Evolutionary conservation across 1,139 yeast genomes (phyloP).

Genomic region (Candida glucosophila): DNA sequence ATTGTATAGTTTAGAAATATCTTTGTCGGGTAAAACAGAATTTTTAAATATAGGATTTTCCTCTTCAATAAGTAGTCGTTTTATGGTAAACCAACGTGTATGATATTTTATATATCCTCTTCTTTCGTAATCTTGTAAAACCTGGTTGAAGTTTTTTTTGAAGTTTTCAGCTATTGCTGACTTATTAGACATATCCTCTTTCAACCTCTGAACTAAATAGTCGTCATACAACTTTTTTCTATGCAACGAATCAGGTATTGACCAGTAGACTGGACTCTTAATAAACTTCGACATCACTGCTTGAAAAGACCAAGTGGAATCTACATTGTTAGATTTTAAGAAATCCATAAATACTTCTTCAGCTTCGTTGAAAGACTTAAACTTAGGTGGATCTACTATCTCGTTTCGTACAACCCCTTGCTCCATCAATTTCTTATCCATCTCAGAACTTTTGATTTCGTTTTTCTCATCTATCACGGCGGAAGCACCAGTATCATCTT

Average conservation of each 20-base stretch:
- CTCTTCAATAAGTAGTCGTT: conserved; percentile 37
- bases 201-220: conserved; percentile 46
- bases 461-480: conserved; percentile 60
- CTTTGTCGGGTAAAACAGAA: conserved; percentile 50
- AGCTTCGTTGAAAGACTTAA: conserved; percentile 22
- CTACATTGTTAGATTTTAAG: conserved; percentile 48
- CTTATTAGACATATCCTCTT: conserved; percentile 46
- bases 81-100: conserved; percentile 62
- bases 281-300: conserved; percentile 55
- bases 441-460: conserved; percentile 41
- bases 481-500: conserved; percentile 47
- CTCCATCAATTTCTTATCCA: conserved; percentile 8
- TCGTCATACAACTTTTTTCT: conserved; percentile 61
- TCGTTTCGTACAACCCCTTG: conserved; percentile 7
- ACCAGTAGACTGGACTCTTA: conserved; percentile 62
- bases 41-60: conserved; percentile 62
- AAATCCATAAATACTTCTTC: conserved; percentile 41
- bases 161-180: conserved; percentile 47
- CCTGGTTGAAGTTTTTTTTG: conserved; percentile 41
- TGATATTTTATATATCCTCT: conserved; percentile 38
- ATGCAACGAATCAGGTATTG: conserved; percentile 48
- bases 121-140: conserved; percentile 29
- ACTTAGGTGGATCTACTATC: conserved; percentile 10
- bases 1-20: conserved; percentile 44
- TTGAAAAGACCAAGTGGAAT: conserved; percentile 71